phyloP scores from a whole-genome alignment of 192 early-diverging fungal species.

The Neocallimastix lanati region DNA sequence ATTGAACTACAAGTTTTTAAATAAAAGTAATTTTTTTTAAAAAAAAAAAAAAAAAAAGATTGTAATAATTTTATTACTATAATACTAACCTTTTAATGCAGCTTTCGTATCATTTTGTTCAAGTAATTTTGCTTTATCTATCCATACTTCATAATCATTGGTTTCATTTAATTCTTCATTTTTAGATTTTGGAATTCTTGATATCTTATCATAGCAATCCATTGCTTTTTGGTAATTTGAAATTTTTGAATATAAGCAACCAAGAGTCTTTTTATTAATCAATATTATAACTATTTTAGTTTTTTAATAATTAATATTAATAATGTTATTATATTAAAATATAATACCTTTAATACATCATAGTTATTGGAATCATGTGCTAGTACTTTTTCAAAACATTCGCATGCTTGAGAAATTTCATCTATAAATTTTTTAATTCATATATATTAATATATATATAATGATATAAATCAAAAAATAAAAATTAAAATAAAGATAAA shows the following conservation, averaged over 20 bases:
- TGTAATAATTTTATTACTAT: background rate
- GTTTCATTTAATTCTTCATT: slow-evolving; percentile 2
- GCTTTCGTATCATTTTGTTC: slow-evolving; percentile 8
- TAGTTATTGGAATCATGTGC: slow-evolving; percentile 15
- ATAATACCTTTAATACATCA: slow-evolving; percentile 15
- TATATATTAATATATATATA: slow-evolving; percentile 9
- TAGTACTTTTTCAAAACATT: slow-evolving; percentile 18
- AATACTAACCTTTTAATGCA: slow-evolving; percentile 7
- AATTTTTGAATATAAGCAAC: background rate
- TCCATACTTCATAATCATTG: slow-evolving; percentile 14
- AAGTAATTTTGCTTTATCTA: slow-evolving; percentile 10
- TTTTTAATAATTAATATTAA: slow-evolving; percentile 1
- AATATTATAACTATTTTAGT: too few species aligned
- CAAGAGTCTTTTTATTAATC: slow-evolving; percentile 6
- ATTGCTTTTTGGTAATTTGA: background rate
- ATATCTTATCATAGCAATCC: background rate
- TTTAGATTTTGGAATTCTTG: background rate
- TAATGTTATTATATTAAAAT: too few species aligned
- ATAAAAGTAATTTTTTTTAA: too few species aligned
- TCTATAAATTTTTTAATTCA: background rate
- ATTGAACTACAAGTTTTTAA: too few species aligned
- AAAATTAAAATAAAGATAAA: too few species aligned
- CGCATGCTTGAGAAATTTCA: background rate
- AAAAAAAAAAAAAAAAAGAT: background rate
- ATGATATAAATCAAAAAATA: too few species aligned